Evolutionary conservation across 2,329 filamentous ascomycete species (phyloP).

Genomic region (Calonectria montana): DNA sequence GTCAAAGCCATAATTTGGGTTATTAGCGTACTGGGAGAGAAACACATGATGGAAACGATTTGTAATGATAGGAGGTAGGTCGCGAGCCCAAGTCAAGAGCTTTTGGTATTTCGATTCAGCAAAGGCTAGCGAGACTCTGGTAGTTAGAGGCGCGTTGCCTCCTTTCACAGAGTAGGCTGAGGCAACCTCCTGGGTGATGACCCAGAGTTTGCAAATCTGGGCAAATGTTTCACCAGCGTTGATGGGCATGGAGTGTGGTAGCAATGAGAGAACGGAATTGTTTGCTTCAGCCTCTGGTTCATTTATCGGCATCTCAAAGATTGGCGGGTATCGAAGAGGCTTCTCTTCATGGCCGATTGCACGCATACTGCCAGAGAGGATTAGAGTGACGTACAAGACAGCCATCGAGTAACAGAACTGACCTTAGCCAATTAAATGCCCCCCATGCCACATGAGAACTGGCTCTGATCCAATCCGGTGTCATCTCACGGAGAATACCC

Average conservation of each 20-base stretch:
- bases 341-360: neutral
- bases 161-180: neutral
- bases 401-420: neutral
- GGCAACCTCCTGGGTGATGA: neutral
- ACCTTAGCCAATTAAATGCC: neutral
- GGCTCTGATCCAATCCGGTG: neutral
- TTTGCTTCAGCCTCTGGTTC: neutral
- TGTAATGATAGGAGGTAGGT: neutral
- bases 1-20: neutral
- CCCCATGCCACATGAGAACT: neutral
- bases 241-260: neutral
- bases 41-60: neutral
- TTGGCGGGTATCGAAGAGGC: neutral
- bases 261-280: neutral
- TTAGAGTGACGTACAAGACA: neutral
- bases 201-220: neutral
- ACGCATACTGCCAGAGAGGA: neutral
- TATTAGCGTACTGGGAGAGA: neutral
- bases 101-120: neutral
- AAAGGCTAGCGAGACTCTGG: neutral
- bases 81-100: neutral
- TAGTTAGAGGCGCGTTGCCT: neutral
- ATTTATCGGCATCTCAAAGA: neutral
- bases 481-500: neutral
- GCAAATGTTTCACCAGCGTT: neutral